These are phyloP conservation scores for Microdochium trichocladiopsis DNA, from an alignment of 2,329 filamentous ascomycete genomes.

Conservation along the genomic window DNA sequence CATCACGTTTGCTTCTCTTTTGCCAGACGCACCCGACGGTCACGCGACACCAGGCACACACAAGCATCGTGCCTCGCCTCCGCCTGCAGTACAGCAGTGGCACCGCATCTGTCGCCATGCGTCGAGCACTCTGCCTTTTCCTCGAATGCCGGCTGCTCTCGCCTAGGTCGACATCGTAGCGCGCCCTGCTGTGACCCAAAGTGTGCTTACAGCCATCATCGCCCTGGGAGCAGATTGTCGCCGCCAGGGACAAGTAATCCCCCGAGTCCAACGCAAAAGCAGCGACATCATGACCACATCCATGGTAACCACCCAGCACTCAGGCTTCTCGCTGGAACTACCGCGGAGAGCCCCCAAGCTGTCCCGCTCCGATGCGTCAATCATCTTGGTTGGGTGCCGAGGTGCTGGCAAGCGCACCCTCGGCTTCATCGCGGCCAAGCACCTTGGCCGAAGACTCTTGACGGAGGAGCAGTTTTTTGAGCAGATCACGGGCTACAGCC, in stretches of 20 bases:
- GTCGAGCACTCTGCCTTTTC: neutral
- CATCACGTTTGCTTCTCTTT: too few species aligned
- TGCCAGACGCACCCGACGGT: too few species aligned
- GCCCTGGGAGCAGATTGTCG: too few species aligned
- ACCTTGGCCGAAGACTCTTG: conserved; percentile 58
- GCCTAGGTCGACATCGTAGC: neutral
- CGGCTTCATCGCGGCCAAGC: conserved; percentile 64
- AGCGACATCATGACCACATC: neutral
- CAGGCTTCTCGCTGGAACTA: neutral
- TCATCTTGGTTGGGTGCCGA: conserved; percentile 64
- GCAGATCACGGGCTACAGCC: conserved; percentile 53
- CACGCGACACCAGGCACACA: neutral
- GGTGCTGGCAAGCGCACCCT: conserved; percentile 67
- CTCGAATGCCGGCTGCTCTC: neutral
- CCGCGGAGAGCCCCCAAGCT: conserved; percentile 2
- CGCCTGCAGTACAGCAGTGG: neutral
- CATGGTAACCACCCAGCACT: neutral
- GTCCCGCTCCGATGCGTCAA: conserved; percentile 56
- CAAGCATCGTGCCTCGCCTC: neutral
- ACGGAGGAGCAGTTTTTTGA: conserved; percentile 64
- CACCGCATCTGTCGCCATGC: neutral
- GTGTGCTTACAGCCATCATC: neutral
- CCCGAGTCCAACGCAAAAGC: too few species aligned
- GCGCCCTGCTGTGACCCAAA: neutral
- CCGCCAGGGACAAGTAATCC: neutral